Evolutionary conservation across 768 basidiomycete genomes (phyloP).

Genomic region (Pisolithus sp.): DNA sequence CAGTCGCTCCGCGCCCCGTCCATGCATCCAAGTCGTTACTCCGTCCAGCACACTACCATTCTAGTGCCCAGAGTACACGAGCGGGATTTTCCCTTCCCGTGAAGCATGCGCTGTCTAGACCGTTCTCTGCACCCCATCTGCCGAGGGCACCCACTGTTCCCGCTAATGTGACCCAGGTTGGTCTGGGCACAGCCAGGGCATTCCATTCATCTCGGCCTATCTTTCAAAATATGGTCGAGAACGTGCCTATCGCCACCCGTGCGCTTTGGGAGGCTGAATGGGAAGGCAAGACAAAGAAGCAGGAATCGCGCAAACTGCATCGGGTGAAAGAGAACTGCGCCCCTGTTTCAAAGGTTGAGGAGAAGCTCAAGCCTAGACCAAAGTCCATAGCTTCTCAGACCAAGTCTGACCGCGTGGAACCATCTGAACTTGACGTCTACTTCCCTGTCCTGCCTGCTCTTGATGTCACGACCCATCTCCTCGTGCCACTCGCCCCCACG

Average conservation of each 20-base stretch:
- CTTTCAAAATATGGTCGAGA: slow-evolving; percentile 75
- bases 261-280: slow-evolving; percentile 72
- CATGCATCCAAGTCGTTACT: slow-evolving; percentile 5
- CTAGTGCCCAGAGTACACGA: slow-evolving; percentile 37
- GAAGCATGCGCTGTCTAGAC: slow-evolving; percentile 44
- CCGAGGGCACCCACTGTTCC: slow-evolving; percentile 51
- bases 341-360: slow-evolving; percentile 16
- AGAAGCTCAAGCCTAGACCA: slow-evolving; percentile 24
- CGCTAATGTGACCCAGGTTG: slow-evolving; percentile 54
- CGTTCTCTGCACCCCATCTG: slow-evolving; percentile 42
- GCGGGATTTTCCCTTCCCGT: slow-evolving; percentile 52
- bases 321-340: slow-evolving; percentile 17
- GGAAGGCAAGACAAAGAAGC: slow-evolving; percentile 50
- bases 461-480: slow-evolving; percentile 56
- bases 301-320: slow-evolving; percentile 23
- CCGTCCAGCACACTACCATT: slow-evolving; percentile 11
- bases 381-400: slow-evolving; percentile 2
- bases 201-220: slow-evolving; percentile 70
- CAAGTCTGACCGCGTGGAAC: slow-evolving; percentile 6
- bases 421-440: slow-evolving; percentile 54
- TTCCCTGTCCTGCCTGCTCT: slow-evolving; percentile 38
- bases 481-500: slow-evolving; percentile 73
- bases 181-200: slow-evolving; percentile 68
- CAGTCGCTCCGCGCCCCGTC: slow-evolving; percentile 13
- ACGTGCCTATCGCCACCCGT: slow-evolving; percentile 70